Evolutionary conservation across 192 early-diverging fungal species (phyloP).

Genomic region (Coemansia nantahalensis): DNA sequence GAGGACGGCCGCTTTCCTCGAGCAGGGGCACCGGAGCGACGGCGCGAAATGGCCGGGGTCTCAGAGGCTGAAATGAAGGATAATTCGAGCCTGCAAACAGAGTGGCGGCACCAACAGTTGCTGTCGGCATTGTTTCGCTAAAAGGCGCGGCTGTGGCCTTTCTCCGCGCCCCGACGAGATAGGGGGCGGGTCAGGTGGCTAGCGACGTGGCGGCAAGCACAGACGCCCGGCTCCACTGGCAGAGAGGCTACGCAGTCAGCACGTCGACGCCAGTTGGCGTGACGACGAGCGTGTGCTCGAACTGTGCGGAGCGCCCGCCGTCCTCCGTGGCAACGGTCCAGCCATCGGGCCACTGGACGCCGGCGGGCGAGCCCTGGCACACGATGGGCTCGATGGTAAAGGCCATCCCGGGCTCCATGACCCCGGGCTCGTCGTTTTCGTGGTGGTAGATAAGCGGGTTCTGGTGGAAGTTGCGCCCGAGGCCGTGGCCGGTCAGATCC

Average conservation of each 20-base stretch:
- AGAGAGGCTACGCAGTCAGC: conserved; percentile 51
- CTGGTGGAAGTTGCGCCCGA: conserved; percentile 82
- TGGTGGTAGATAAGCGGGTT: conserved; percentile 79
- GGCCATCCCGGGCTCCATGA: conserved; percentile 73
- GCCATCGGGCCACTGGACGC: conserved; percentile 79
- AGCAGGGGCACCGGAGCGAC: no score
- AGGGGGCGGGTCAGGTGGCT: no score
- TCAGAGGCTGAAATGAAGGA: no score
- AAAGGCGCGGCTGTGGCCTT: no score
- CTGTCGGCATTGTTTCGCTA: no score
- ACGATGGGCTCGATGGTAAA: conserved; percentile 91
- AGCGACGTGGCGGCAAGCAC: no score
- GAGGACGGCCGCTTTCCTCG: no score
- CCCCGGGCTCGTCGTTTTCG: conserved; percentile 65
- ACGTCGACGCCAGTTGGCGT: conserved; percentile 63
- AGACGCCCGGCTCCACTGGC: no score
- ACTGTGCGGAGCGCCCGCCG: conserved; percentile 84
- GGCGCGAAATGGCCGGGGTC: no score
- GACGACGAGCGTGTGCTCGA: conserved; percentile 77
- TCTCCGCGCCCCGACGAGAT: no score
- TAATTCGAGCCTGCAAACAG: no score
- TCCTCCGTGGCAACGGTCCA: conserved; percentile 81
- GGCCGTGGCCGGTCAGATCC: conserved; percentile 85
- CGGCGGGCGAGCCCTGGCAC: conserved; percentile 70
- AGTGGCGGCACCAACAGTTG: no score